phyloP scores from a whole-genome alignment of 78 protist genomes.

The Dictyostelium brefeldianum region DNA sequence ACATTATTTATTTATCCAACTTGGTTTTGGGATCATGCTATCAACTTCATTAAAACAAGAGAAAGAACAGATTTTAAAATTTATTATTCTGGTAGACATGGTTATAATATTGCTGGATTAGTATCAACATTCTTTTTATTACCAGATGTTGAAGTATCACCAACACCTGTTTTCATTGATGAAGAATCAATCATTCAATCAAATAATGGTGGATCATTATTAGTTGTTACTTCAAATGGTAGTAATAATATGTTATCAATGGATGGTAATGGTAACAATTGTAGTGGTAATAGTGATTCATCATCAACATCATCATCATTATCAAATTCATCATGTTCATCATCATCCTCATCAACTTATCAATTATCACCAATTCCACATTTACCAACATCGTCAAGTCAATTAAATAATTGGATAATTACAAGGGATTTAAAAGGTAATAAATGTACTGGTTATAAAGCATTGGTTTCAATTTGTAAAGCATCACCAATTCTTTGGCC shows the following conservation, averaged over 20 bases:
- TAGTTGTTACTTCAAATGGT: no score
- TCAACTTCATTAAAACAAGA: constrained; percentile 30
- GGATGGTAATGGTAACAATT: background rate
- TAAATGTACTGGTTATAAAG: constrained; percentile 36
- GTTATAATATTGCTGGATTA: constrained; percentile 26
- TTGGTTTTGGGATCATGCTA: constrained; percentile 50
- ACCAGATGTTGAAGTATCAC: constrained; percentile 54
- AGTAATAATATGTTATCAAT: background rate
- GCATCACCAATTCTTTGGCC: constrained; percentile 64
- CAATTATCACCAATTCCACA: background rate
- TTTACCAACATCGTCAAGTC: background rate
- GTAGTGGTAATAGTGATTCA: background rate
- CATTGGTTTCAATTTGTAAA: constrained; percentile 39
- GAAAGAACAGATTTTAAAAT: constrained; percentile 64
- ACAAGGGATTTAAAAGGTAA: constrained; percentile 58
- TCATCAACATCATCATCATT: no score
- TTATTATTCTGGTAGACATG: constrained; percentile 51
- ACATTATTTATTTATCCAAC: constrained; percentile 32
- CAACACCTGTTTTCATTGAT: constrained; percentile 15
- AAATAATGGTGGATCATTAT: background rate
- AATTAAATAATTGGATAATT: constrained; percentile 43
- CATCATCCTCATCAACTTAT: no score
- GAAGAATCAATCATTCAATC: constrained; percentile 19
- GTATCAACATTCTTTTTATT: constrained; percentile 45
- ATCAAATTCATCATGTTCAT: no score